A percentile compares a stretch with the other conserved stretches of the same genome.
phyloP scores from a whole-genome alignment of 331 rosid genomes.

The Telfairia occidentalis region DNA sequence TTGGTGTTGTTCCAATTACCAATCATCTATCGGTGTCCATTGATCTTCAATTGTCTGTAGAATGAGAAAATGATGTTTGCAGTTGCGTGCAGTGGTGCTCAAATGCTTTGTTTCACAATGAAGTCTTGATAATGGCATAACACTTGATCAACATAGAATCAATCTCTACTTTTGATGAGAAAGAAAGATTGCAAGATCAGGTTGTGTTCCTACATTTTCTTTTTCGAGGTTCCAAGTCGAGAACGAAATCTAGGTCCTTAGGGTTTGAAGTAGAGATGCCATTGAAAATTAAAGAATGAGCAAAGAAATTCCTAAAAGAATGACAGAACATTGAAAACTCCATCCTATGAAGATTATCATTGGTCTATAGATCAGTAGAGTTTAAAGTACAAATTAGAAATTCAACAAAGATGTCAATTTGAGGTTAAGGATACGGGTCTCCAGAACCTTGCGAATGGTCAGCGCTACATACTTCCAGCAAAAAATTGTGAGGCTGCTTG shows the following conservation, averaged over 20 bases:
- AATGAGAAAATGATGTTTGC: not conserved
- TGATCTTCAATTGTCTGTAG: not conserved
- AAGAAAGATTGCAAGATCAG: not conserved
- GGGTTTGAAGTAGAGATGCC: not conserved
- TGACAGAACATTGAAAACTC: not conserved
- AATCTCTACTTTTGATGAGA: not conserved
- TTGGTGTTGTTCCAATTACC: not conserved
- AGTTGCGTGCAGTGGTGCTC: not conserved
- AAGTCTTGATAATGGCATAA: too few relatives aligned
- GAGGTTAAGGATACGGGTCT: not conserved
- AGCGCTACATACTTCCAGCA: not conserved
- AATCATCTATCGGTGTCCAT: not conserved
- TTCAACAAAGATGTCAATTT: too few relatives aligned
- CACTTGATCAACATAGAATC: not conserved
- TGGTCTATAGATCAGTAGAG: not conserved
- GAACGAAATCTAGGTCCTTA: not conserved
- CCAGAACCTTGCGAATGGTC: not conserved
- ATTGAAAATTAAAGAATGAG: not conserved
- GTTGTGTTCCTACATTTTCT: not conserved
- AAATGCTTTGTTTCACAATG: not conserved
- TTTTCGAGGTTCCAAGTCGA: not conserved
- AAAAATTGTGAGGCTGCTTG: not conserved
- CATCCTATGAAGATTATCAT: not conserved
- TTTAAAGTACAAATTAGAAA: slow-evolving; percentile 1
- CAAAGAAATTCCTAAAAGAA: not conserved